phyloP scores from a whole-genome alignment of 306 rosid genomes.

The Heteromeles arbutifolia region DNA sequence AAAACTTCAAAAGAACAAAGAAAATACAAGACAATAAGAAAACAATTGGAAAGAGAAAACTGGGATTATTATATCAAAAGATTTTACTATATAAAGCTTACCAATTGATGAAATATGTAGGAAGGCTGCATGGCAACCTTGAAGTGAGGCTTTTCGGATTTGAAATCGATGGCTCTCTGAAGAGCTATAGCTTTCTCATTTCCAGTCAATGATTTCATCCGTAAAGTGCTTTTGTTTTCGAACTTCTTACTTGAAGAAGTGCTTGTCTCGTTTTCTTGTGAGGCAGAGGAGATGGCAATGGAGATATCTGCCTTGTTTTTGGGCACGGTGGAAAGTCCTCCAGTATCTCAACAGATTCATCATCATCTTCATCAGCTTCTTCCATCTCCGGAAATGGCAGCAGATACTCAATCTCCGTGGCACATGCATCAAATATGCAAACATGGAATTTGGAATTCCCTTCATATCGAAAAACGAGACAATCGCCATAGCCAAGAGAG shows the following conservation, averaged over 20 bases:
- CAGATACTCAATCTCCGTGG: not conserved
- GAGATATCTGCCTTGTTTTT: not conserved
- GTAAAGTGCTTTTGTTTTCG: not conserved
- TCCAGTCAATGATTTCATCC: not conserved
- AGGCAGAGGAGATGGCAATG: not conserved
- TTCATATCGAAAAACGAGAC: not conserved
- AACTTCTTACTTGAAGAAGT: not conserved
- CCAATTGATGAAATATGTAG: not conserved
- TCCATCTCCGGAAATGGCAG: not conserved
- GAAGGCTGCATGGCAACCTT: slow-evolving; percentile 7
- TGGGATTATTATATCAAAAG: too few relatives aligned
- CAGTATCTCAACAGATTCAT: not conserved
- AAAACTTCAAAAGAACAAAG: not conserved
- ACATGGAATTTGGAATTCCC: not conserved
- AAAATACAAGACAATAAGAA: not conserved
- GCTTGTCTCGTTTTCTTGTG: not conserved
- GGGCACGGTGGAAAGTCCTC: not conserved
- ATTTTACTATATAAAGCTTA: not conserved
- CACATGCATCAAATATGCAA: not conserved
- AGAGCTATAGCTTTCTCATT: slow-evolving; percentile 7
- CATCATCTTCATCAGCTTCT: not conserved
- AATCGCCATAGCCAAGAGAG: not conserved
- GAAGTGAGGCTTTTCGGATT: slow-evolving; percentile 2
- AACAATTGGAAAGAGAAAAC: too few relatives aligned
- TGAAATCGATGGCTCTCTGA: not conserved